Percentiles rank a stretch among this genome's conserved stretches.
Conservation (phyloP, 83 land plant genomes). For the Thuja plicata region DNA sequence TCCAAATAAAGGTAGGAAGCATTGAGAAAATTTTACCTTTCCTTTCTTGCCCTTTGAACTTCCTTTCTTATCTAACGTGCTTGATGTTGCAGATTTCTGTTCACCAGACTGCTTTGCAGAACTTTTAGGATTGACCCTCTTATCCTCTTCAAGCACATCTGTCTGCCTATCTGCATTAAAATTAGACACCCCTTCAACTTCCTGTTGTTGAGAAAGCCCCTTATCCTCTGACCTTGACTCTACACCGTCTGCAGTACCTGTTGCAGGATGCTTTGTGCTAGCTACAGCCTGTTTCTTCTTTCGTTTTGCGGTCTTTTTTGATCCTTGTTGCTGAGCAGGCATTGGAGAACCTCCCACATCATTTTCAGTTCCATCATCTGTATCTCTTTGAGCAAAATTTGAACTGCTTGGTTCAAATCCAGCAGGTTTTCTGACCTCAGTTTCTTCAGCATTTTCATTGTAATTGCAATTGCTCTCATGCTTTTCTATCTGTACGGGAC, state of each 20-base stretch:
- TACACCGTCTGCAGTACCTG: constrained; percentile 25
- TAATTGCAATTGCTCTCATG: background rate
- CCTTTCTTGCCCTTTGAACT: constrained; percentile 39
- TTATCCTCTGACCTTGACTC: constrained; percentile 19
- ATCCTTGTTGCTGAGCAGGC: constrained; percentile 7
- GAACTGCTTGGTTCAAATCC: background rate
- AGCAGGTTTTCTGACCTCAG: background rate
- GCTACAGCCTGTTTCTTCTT: background rate
- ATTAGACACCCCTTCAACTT: background rate
- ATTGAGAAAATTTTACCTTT: constrained; percentile 28
- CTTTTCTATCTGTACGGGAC: background rate
- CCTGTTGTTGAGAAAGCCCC: constrained; percentile 16
- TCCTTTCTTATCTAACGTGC: background rate
- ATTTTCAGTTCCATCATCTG: background rate
- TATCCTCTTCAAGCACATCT: constrained; percentile 12
- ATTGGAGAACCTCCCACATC: constrained; percentile 1
- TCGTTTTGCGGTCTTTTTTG: background rate
- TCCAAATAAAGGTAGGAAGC: background rate
- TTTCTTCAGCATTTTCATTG: background rate
- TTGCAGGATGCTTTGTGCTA: background rate
- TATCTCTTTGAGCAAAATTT: background rate
- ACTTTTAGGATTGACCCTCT: constrained; percentile 16
- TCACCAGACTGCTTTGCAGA: constrained; percentile 30
- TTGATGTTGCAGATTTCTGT: constrained; percentile 16
- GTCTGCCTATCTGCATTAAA: background rate